Evolutionary conservation across 345 rosid genomes (phyloP).

Genomic region (Murraya koenigii): DNA sequence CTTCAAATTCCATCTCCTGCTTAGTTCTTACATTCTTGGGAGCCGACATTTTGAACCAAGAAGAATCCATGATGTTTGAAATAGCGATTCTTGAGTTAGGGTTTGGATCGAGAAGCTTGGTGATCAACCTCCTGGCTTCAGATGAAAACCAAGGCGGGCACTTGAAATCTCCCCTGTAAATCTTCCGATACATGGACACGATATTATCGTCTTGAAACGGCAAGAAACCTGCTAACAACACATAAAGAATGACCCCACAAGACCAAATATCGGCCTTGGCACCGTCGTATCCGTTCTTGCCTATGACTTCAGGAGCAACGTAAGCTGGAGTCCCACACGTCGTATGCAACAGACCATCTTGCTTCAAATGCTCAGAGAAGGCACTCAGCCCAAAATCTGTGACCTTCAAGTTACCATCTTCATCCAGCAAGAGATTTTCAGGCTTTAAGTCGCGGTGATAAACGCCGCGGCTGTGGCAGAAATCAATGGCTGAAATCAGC

Average conservation of each 20-base stretch:
- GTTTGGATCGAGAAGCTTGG: constrained; percentile 88
- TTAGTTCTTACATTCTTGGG: constrained; percentile 29
- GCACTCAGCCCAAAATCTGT: constrained; percentile 92
- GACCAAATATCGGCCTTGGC: constrained; percentile 95
- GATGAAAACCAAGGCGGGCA: constrained; percentile 88
- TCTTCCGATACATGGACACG: constrained; percentile 79
- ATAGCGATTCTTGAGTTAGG: constrained; percentile 54
- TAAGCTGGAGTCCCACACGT: constrained; percentile 95
- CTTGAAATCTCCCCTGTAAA: constrained; percentile 83
- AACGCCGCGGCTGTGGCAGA: constrained; percentile 92
- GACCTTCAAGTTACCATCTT: constrained; percentile 72
- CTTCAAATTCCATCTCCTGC: constrained; percentile 34
- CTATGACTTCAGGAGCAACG: constrained; percentile 88
- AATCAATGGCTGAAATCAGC: constrained; percentile 77
- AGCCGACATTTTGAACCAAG: constrained; percentile 66
- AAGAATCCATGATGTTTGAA: constrained; percentile 61
- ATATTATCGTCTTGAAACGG: constrained; percentile 87
- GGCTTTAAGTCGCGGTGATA: constrained; percentile 91
- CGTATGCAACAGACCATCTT: constrained; percentile 75
- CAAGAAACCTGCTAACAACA: constrained; percentile 80
- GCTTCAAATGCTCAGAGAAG: constrained; percentile 67
- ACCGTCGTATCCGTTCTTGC: constrained; percentile 84
- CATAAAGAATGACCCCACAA: constrained; percentile 87
- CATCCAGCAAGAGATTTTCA: constrained; percentile 76
- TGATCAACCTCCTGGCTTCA: constrained; percentile 66